These are phyloP conservation scores for Cladosporium sp. DNA, from an alignment of 2,329 filamentous ascomycete genomes.

Conservation along the genomic window DNA sequence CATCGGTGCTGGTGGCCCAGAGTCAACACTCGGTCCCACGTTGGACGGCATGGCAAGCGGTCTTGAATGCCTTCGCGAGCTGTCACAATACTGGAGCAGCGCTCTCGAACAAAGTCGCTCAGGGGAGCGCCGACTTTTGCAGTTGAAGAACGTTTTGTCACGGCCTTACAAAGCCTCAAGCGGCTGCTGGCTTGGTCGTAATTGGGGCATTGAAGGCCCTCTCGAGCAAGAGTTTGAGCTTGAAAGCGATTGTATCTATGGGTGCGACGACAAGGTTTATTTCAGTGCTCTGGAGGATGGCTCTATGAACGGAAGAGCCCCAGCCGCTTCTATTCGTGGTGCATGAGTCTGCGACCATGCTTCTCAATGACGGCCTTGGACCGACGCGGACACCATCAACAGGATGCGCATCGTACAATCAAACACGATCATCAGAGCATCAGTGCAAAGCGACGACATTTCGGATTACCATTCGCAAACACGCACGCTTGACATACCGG, in stretches of 20 bases:
- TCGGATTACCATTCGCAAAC: too few species aligned
- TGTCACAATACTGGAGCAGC: conserved; percentile 57
- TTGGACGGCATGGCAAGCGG: conserved; percentile 52
- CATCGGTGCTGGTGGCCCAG: conserved; percentile 54
- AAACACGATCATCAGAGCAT: too few species aligned
- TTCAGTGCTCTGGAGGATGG: conserved; percentile 31
- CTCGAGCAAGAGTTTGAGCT: conserved; percentile 26
- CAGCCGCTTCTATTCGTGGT: too few species aligned
- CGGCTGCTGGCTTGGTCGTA: conserved; percentile 29
- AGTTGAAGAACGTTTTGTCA: conserved; percentile 38
- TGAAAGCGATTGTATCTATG: conserved; percentile 33
- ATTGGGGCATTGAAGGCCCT: conserved; percentile 30
- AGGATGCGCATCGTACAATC: too few species aligned
- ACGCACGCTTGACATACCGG: too few species aligned
- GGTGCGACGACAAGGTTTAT: conserved; percentile 23
- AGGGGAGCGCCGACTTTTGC: conserved; percentile 44
- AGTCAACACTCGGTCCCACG: conserved; percentile 48
- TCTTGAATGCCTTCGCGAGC: conserved; percentile 51
- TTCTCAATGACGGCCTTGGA: background rate
- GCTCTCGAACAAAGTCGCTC: conserved; percentile 48
- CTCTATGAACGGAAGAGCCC: background rate
- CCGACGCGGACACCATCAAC: too few species aligned
- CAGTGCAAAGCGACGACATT: too few species aligned
- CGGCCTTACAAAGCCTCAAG: conserved; percentile 33
- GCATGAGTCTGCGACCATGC: background rate